A percentile compares a stretch with the other conserved stretches of the same genome.
Conservation (phyloP, 345 rosid species). For the Hypericum perforatum region DNA sequence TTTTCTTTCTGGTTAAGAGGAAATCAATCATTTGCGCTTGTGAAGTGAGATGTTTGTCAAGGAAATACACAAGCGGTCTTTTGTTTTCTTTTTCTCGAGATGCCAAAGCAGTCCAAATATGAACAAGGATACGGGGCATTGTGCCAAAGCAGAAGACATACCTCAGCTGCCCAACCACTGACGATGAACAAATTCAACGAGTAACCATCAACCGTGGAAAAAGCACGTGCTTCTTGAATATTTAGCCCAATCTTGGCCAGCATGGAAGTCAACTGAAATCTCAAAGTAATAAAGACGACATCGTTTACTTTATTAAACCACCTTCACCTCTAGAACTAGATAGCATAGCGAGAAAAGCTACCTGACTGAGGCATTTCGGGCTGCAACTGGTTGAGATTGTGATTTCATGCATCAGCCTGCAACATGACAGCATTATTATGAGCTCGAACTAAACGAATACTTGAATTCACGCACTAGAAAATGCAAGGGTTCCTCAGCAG, state of each 20-base stretch:
- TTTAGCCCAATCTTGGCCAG: slow-evolving; percentile 1
- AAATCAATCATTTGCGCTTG: too few species aligned
- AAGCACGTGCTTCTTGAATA: slow-evolving; percentile 1
- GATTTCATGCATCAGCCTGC: slow-evolving; percentile 64
- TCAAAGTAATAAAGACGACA: background rate
- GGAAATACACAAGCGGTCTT: too few species aligned
- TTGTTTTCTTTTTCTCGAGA: too few species aligned
- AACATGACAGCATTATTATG: slow-evolving; percentile 1
- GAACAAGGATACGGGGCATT: too few species aligned
- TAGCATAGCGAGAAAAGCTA: slow-evolving; percentile 16
- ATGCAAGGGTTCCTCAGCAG: too few species aligned
- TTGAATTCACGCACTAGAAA: too few species aligned
- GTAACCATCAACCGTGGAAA: slow-evolving; percentile 1
- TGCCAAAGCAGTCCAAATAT: too few species aligned
- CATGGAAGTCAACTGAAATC: background rate
- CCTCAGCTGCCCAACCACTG: background rate
- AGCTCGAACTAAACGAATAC: background rate
- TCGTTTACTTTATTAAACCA: slow-evolving; percentile 8
- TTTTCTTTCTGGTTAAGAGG: too few species aligned
- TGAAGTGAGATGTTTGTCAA: too few species aligned
- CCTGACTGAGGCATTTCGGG: slow-evolving; percentile 61
- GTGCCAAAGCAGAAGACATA: background rate
- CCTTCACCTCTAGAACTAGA: background rate
- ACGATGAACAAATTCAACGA: background rate
- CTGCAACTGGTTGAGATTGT: slow-evolving; percentile 55